Base-by-base conservation (phyloP, 2,329 filamentous ascomycete species). In the Penicillium brevicompactum region DNA sequence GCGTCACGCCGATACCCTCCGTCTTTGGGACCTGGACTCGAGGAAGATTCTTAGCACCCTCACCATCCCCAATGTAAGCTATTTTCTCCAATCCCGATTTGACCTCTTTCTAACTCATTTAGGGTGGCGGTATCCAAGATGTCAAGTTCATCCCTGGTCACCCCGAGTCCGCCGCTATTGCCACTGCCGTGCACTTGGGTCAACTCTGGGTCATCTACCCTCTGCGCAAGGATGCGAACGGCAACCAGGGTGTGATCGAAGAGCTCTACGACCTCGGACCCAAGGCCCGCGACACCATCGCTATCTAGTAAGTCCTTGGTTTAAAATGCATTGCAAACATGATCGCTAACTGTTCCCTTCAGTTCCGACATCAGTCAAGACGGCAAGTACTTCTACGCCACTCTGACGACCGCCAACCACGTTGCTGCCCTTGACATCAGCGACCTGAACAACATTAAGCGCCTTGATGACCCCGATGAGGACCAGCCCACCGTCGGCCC, bases 201-300 rank as follows among this genome's bases (percentile, higher is more conserved):
- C 78, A 86, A 63, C 82, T 86, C 60, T 87, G 84, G 84, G 82
- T 86, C 68, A 85, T 87, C 71, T 87, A 87, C 67, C 84, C 84
- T 21, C 81, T 82, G 76, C 81, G 82, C 59, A 80, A 75, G 57
- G 77, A 84, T 62, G 67, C 75, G 7, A 75, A 81, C 21, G 84
- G 84, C 50, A 81, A 82, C 45, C 83, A 81, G 59, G 85, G 85
- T 53, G 78, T 81, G 7, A 80, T 83, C 5, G 79, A 87, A 68
- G 76, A 84, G 0, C 79, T 87, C 24, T 85, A 77, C 62, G 82
- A 85, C 57, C 78, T 87, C 22, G 84, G 84, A 3, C 72, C 76
- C 41, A 81, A 82, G 58, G 83, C 82, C 43, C 81, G 80, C 50
- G 75, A 85, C 54, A 81, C 79, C 2, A 68, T 81, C 22, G 84